A percentile compares a stretch with the other conserved stretches of the same genome.
Evolutionary conservation across 306 rosid species (phyloP).

Genomic region (Prunus kanzakura): DNA sequence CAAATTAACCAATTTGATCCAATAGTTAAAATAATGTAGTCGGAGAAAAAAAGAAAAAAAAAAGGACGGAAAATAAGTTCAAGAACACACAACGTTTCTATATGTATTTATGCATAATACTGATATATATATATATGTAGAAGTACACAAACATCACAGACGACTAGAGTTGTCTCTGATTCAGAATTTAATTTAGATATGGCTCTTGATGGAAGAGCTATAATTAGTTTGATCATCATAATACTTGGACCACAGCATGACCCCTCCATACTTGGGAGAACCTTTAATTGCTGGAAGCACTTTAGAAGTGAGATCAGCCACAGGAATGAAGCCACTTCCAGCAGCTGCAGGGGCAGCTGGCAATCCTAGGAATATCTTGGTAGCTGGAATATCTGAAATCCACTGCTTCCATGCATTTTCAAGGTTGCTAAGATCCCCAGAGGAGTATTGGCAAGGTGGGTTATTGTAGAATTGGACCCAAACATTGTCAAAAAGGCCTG

Average conservation of each 20-base stretch:
- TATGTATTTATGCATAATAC: not conserved
- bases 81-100: not conserved
- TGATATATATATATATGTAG: not conserved
- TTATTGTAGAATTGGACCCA: conserved; percentile 72
- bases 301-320: conserved; percentile 26
- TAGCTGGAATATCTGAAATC: conserved; percentile 39
- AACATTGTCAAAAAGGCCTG: conserved; percentile 57
- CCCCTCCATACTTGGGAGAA: conserved; percentile 61
- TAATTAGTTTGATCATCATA: conserved; percentile 55
- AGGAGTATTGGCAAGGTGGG: conserved; percentile 46
- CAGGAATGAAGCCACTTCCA: conserved; percentile 54
- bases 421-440: conserved; percentile 36
- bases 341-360: conserved; percentile 56
- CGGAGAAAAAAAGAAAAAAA: not conserved
- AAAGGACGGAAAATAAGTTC: not conserved
- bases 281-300: conserved; percentile 54
- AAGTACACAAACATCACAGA: not conserved
- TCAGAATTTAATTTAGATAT: conserved; percentile 23
- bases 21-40: no score
- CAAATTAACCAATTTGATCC: no score
- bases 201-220: conserved; percentile 49
- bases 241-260: conserved; percentile 71
- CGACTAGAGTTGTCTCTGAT: not conserved
- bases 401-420: conserved; percentile 51
- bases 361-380: conserved; percentile 47